These are phyloP conservation scores for Monilinia fructicola DNA, from an alignment of 2,329 filamentous ascomycete genomes.

Conservation along the genomic window DNA sequence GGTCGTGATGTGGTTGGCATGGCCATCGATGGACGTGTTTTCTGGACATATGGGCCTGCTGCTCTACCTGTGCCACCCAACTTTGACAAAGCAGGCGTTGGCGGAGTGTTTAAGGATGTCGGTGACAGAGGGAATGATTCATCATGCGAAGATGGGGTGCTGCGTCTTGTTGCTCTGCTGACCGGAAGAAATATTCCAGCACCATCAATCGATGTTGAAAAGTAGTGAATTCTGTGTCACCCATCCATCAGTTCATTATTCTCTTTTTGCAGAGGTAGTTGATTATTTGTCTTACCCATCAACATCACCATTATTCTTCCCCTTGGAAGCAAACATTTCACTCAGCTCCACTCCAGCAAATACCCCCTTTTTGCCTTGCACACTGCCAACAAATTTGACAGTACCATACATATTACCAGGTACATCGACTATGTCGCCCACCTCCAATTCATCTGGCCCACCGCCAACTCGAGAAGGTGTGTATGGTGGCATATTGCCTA, in stretches of 20 bases:
- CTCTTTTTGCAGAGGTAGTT: conserved; percentile 20
- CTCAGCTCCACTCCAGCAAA: conserved; percentile 93
- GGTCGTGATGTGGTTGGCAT: conserved; percentile 58
- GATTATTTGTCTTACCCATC: conserved; percentile 68
- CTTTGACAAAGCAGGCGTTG: conserved; percentile 66
- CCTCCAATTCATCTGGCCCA: conserved; percentile 54
- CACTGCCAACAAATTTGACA: conserved; percentile 83
- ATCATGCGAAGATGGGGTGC: conserved; percentile 53
- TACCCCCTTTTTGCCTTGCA: conserved; percentile 83
- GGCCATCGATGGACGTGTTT: conserved; percentile 72
- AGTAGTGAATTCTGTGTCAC: conserved; percentile 66
- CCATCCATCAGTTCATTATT: conserved; percentile 31
- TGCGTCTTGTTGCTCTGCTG: conserved; percentile 72
- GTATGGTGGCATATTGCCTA: conserved; percentile 52
- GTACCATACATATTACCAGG: conserved; percentile 89
- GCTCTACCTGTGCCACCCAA: conserved; percentile 76
- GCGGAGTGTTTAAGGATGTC: conserved; percentile 63
- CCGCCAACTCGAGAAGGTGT: conserved; percentile 54
- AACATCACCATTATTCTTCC: conserved; percentile 95
- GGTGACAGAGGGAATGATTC: conserved; percentile 65
- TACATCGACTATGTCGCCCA: conserved; percentile 86
- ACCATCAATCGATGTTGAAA: conserved; percentile 72
- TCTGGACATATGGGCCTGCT: conserved; percentile 70
- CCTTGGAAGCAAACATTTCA: conserved; percentile 73
- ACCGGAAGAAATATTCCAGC: conserved; percentile 93